These are phyloP conservation scores for Nitzschia palea DNA, from an alignment of 108 stramenopile species.

Conservation along the genomic window DNA sequence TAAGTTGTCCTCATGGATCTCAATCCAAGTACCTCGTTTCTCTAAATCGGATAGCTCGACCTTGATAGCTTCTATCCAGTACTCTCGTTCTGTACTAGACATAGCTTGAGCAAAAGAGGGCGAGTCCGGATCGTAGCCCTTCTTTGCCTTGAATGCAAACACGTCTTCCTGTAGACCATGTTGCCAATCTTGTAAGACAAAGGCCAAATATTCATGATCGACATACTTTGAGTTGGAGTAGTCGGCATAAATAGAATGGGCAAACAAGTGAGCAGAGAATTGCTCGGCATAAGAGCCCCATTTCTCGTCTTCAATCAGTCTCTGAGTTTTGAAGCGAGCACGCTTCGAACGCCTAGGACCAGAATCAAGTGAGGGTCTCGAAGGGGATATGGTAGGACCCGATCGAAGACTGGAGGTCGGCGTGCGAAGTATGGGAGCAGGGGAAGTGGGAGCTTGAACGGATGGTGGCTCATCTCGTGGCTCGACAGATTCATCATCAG, in stretches of 20 bases:
- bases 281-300: background rate
- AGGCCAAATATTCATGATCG: background rate
- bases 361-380: background rate
- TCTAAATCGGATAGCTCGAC: conserved; percentile 21
- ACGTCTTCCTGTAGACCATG: background rate
- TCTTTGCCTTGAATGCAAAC: background rate
- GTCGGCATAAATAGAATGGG: background rate
- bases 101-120: conserved; percentile 31
- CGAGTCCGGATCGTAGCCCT: background rate
- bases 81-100: conserved; percentile 5
- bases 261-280: background rate
- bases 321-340: background rate
- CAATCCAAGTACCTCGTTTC: conserved; percentile 22
- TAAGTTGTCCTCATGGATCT: background rate
- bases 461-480: too few relatives aligned
- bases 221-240: background rate
- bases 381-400: background rate
- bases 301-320: background rate
- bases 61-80: conserved; percentile 26
- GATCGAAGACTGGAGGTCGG: too few relatives aligned
- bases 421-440: too few relatives aligned
- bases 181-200: background rate
- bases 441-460: too few relatives aligned
- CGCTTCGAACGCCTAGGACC: background rate
- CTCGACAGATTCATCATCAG: too few relatives aligned